These are phyloP conservation scores for Brettanomyces sp. DNA, from an alignment of 805 yeast species.

Conservation along the genomic window DNA sequence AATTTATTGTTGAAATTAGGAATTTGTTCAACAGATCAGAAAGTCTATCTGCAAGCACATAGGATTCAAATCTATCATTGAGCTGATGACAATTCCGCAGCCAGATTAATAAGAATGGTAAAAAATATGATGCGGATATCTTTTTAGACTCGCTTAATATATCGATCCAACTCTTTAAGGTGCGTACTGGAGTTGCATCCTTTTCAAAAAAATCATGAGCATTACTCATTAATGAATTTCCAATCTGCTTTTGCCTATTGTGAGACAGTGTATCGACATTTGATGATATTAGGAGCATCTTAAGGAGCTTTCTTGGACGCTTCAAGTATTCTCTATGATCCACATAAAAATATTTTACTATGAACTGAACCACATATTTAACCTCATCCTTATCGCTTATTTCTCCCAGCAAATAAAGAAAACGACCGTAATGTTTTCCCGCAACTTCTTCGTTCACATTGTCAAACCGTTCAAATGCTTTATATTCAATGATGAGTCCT, in stretches of 20 bases:
- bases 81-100: not conserved
- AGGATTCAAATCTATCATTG: not conserved
- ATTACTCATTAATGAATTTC: too few species aligned
- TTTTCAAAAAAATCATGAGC: too few species aligned
- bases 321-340: not conserved
- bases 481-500: not conserved
- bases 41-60: not conserved
- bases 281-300: too few species aligned
- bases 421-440: not conserved
- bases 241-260: too few species aligned
- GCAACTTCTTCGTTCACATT: not conserved
- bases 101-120: slow-evolving; percentile 1
- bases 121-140: not conserved
- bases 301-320: too few species aligned
- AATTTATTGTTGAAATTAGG: not conserved
- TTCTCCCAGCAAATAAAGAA: not conserved
- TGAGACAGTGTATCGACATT: too few species aligned
- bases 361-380: not conserved
- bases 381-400: not conserved
- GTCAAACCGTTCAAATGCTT: not conserved
- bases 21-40: not conserved
- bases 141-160: not conserved
- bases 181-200: not conserved
- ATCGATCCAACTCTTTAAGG: not conserved
- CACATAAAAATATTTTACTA: not conserved